phyloP scores from a whole-genome alignment of 2,329 filamentous ascomycete species.

The Ophiostoma angusticollis region DNA sequence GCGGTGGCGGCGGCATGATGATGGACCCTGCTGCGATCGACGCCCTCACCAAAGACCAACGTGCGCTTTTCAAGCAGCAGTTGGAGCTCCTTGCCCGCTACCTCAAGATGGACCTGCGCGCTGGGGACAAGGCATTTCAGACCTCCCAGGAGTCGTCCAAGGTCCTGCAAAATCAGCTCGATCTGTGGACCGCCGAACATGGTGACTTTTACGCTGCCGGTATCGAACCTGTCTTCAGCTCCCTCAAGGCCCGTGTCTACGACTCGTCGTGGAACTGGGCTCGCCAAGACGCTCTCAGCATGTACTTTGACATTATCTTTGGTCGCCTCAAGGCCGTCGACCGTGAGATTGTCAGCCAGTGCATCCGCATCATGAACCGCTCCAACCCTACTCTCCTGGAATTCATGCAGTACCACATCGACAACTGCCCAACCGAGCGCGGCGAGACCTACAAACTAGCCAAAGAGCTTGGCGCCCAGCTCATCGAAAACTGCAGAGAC shows the following conservation, averaged over 20 bases:
- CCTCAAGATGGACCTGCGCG: slow-evolving; percentile 89
- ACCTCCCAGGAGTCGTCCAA: slow-evolving; percentile 74
- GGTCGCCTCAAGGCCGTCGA: slow-evolving; percentile 86
- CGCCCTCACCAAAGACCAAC: slow-evolving; percentile 92
- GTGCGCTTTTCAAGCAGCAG: slow-evolving; percentile 94
- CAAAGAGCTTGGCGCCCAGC: slow-evolving; percentile 81
- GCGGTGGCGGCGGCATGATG: slow-evolving; percentile 82
- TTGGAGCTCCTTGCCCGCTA: slow-evolving; percentile 90
- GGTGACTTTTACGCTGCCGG: slow-evolving; percentile 92
- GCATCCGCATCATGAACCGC: slow-evolving; percentile 98
- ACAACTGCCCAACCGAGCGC: slow-evolving; percentile 91
- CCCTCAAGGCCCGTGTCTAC: slow-evolving; percentile 89
- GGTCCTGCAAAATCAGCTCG: slow-evolving; percentile 81
- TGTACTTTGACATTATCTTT: slow-evolving; percentile 99
- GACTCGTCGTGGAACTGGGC: slow-evolving; percentile 99
- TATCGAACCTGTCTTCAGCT: slow-evolving; percentile 86
- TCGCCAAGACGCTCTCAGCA: slow-evolving; percentile 88
- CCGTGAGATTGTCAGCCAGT: slow-evolving; percentile 95
- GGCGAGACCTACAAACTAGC: slow-evolving; percentile 98
- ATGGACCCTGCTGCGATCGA: slow-evolving; percentile 98
- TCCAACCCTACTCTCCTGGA: slow-evolving; percentile 91
- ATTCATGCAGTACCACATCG: slow-evolving; percentile 99
- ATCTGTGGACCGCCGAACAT: slow-evolving; percentile 90
- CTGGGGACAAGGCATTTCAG: slow-evolving; percentile 89
- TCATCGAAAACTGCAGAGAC: slow-evolving; percentile 96